These are phyloP conservation scores for Geranomyces variabilis DNA, from an alignment of 192 early-diverging fungal species.

Conservation along the genomic window DNA sequence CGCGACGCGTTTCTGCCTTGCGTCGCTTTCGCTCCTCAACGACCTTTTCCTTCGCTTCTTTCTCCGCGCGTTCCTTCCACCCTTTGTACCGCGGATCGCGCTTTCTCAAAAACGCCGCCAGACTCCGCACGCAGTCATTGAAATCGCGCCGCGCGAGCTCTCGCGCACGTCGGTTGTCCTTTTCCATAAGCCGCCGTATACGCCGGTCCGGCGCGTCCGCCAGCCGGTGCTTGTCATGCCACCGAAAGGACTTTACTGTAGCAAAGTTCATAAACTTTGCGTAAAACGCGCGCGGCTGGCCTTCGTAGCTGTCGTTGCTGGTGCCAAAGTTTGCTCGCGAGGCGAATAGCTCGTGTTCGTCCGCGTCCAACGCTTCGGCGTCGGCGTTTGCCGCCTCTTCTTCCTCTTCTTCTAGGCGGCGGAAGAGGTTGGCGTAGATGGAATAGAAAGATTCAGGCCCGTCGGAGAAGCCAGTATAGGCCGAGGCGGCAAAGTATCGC, in stretches of 20 bases:
- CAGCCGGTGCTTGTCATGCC: constrained; percentile 87
- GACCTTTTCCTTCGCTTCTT: constrained; percentile 61
- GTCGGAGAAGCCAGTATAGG: constrained; percentile 76
- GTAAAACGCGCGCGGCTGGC: constrained; percentile 55
- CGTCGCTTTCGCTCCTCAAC: constrained; percentile 62
- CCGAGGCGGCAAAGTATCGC: constrained; percentile 76
- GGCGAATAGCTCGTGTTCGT: constrained; percentile 48
- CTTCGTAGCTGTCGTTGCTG: constrained; percentile 67
- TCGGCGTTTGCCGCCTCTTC: constrained; percentile 53
- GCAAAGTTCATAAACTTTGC: constrained; percentile 79
- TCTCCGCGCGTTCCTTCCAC: constrained; percentile 61
- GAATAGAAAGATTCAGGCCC: constrained; percentile 74
- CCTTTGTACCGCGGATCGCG: constrained; percentile 88
- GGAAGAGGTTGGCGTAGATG: constrained; percentile 80
- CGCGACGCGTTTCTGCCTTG: constrained; percentile 54
- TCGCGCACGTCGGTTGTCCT: constrained; percentile 86
- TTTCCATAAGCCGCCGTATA: constrained; percentile 83
- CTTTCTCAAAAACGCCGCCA: constrained; percentile 79
- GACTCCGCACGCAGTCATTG: constrained; percentile 54
- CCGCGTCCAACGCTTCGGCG: constrained; percentile 35
- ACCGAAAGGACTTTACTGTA: constrained; percentile 85
- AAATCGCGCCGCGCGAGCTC: constrained; percentile 62
- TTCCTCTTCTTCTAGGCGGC: constrained; percentile 81
- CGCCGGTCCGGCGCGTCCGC: constrained; percentile 82
- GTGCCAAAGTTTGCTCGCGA: constrained; percentile 67